Evolutionary conservation across 139 green algal genomes (phyloP).

Genomic region (Picochlorum costavermella): DNA sequence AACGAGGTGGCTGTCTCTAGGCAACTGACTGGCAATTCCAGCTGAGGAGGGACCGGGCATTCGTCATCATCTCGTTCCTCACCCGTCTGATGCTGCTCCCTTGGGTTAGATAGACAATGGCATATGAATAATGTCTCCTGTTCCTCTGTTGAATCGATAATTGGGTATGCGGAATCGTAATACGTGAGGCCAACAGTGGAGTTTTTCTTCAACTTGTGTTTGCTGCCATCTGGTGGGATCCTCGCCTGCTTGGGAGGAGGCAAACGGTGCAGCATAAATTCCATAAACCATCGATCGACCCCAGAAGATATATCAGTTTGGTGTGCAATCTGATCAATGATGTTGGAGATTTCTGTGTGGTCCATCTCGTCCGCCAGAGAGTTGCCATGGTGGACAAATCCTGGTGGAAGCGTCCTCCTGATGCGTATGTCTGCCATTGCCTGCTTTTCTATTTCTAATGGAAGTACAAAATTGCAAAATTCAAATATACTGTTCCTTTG

Average conservation of each 20-base stretch:
- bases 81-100: neutral
- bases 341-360: neutral
- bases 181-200: neutral
- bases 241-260: neutral
- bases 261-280: neutral
- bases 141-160: neutral
- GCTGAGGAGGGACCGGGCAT: neutral
- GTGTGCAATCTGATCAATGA: neutral
- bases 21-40: neutral
- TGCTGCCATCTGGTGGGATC: neutral
- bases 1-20: neutral
- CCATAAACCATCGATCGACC: neutral
- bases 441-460: constrained; percentile 33
- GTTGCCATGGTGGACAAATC: neutral
- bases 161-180: neutral
- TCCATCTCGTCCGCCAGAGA: neutral
- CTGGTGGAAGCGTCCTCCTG: constrained; percentile 9
- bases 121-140: neutral
- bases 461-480: constrained; percentile 36
- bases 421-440: constrained; percentile 15
- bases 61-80: neutral
- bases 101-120: neutral
- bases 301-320: neutral
- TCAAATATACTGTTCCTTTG: constrained; percentile 49
- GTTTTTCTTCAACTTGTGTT: neutral